Evolutionary conservation across 2,329 filamentous ascomycete species (phyloP), one percentile per base, ranked within the genome.

Genomic region (Colletotrichum salicis): DNA sequence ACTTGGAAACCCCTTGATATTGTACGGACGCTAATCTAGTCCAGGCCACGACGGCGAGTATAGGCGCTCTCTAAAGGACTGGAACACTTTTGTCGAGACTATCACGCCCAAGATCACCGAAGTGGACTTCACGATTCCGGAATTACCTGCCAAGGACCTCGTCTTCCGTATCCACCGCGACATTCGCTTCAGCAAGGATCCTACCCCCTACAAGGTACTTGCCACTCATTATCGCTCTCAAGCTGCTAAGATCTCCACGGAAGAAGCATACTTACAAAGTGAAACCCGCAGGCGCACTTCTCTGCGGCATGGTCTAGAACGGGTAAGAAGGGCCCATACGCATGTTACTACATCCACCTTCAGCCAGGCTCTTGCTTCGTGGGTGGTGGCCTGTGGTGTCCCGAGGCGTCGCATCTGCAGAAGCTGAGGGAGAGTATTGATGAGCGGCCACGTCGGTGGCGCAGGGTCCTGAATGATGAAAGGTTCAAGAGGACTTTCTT

Each of bases 141-240:
- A 97, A 76, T 84, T 97, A 27, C 95, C 95, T 1, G 85, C 92
- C 65, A 96, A 97, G 80, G 95, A 97, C 78, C 85, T 97, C 76
- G 90, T 94, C 59, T 97, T 96, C 80, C 91, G 95, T 72, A 96
- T 97, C 71, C 94, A 97, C 81, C 88, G 95, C 76, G 95, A 97
- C 77, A 88, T 96, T 55, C 90, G 95, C 67, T 97, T 97, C 82
- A 93, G 88, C 77, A 93, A 94, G 76, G 92, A 97, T 77, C 93
- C 89, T 24, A 96, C 94, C 2, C 95, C 95, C 0, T 97, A 97
- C 85, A 97, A 97, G 87, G 93, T 93, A 77, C 85, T 57, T 54
- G 33, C 37, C 10, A 24, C 12, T 6, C 12, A 31, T 24, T 3
- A 7, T 35, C 29, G 3, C 64, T 8, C 3, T 22, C 1, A 33